Base-by-base conservation (phyloP, 257 asterid species). In the Solanum ossicruentum region DNA sequence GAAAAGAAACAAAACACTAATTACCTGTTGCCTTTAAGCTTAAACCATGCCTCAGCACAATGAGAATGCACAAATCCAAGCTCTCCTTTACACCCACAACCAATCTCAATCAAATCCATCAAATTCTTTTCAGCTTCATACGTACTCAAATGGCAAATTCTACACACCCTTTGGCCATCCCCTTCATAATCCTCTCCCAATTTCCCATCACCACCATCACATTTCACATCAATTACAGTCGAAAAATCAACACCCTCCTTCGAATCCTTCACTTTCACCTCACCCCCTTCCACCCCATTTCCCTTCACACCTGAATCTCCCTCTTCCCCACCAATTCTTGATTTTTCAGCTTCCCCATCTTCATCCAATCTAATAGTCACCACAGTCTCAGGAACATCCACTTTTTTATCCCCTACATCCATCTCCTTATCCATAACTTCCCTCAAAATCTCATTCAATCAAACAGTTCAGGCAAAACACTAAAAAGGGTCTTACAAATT, bases 51-150 rank as follows among this genome's bases (percentile, higher is more conserved):
- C 86, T 94, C 95, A 7, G 97, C 95, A 86, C 99, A 94, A 55
- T 81, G 87, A 56, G 86, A 67, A 88, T 94, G 99, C 15, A 93
- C 97, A 86, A 89, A 90, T 28, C 94, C 95, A 75, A 95, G 94
- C 87, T 96, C 98, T 49, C 98, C 99, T 87, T 92, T 93, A 88
- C 99, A 95, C 9, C 93, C 97, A 88, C 99, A 96, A 28, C 98
- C 98, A 84, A 96, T 92, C 91, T 92, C 95, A 82, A 91, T 89
- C 89, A 96, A 86, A 84, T 91, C 97, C n/a, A 43, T 57, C 32
- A 72, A 77, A 70, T 60, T 80, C 23, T 87, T 81, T 6, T 89
- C 85, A 78, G 80, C 85, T 80, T 94, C 98, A 86, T 88, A 89
- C 10, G 88, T 89, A 87, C 80, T 94, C 93, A 93, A 86, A 87